A percentile compares a stretch with the other conserved stretches of the same genome.
Evolutionary conservation across 2,329 filamentous ascomycete genomes (phyloP).

Genomic region (Pseudogymnoascus sp.): DNA sequence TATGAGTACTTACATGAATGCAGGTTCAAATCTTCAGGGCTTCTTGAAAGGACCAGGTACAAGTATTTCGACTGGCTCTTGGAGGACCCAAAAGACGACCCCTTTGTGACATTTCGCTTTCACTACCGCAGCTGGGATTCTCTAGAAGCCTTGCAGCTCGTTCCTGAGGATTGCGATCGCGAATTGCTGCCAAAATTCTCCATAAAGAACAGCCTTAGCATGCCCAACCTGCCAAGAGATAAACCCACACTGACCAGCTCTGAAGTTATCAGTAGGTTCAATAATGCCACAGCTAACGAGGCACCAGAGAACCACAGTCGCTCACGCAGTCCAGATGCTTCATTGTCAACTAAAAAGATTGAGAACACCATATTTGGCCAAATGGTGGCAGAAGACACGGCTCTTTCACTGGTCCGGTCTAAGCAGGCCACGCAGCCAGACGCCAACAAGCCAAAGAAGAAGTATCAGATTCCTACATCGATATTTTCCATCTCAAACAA

Average conservation of each 20-base stretch:
- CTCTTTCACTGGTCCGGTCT: constrained; percentile 6
- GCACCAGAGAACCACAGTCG: not conserved
- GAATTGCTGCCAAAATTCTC: constrained; percentile 17
- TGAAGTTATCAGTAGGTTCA: not conserved
- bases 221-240: not conserved
- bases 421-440: not conserved
- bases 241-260: not conserved
- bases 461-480: constrained; percentile 1
- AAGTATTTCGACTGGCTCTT: constrained; percentile 36
- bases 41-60: constrained; percentile 35
- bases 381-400: constrained; percentile 3
- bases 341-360: not conserved
- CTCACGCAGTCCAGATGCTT: not conserved
- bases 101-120: constrained; percentile 46
- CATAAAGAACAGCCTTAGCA: constrained; percentile 13
- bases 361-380: constrained; percentile 7
- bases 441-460: constrained; percentile 9
- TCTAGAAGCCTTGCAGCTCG: constrained; percentile 40
- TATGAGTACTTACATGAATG: not conserved
- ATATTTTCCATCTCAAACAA: constrained; percentile 4
- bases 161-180: constrained; percentile 22
- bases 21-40: constrained; percentile 45
- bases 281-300: not conserved
- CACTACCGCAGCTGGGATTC: constrained; percentile 48
- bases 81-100: constrained; percentile 42